These are phyloP conservation scores for Arthroderma sp. DNA, from an alignment of 2,329 filamentous ascomycete species.

Conservation along the genomic window DNA sequence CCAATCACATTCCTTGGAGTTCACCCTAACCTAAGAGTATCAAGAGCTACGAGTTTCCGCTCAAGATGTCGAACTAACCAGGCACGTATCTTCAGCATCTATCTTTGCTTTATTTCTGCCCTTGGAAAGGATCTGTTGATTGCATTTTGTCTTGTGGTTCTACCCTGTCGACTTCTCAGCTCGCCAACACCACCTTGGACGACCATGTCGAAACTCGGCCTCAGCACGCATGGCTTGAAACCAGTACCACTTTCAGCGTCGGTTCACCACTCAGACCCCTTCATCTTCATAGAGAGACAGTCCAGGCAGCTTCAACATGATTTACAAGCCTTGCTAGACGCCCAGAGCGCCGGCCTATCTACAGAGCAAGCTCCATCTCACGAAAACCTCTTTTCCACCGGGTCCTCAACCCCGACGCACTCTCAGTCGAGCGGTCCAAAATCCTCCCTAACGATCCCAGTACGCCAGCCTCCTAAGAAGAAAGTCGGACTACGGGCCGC, in stretches of 20 bases:
- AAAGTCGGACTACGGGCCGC: slow-evolving; percentile 42
- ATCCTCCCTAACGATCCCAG: slow-evolving; percentile 24
- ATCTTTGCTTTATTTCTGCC: too few relatives aligned
- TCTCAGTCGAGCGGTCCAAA: slow-evolving; percentile 19
- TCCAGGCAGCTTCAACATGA: slow-evolving; percentile 43
- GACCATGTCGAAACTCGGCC: slow-evolving; percentile 1
- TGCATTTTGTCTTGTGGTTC: too few relatives aligned
- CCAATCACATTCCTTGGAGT: too few relatives aligned
- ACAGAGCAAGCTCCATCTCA: slow-evolving; percentile 33
- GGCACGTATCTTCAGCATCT: not conserved
- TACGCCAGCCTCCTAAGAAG: slow-evolving; percentile 27
- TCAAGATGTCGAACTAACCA: slow-evolving; percentile 2
- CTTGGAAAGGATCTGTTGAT: too few relatives aligned
- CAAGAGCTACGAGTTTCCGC: not conserved
- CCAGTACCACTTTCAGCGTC: slow-evolving; percentile 21
- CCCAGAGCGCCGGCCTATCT: slow-evolving; percentile 45
- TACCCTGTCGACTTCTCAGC: too few relatives aligned
- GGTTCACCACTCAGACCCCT: slow-evolving; percentile 26
- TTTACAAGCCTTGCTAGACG: slow-evolving; percentile 47
- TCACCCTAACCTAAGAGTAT: too few relatives aligned
- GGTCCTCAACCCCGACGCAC: slow-evolving; percentile 27
- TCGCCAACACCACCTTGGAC: not conserved
- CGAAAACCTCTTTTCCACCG: slow-evolving; percentile 35
- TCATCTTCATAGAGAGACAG: slow-evolving; percentile 39
- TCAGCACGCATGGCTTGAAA: slow-evolving; percentile 8